Percentiles rank a stretch among this genome's conserved stretches.
These are phyloP conservation scores for Cyclotella cryptica DNA, from an alignment of 108 stramenopile species.

Conservation along the genomic window DNA sequence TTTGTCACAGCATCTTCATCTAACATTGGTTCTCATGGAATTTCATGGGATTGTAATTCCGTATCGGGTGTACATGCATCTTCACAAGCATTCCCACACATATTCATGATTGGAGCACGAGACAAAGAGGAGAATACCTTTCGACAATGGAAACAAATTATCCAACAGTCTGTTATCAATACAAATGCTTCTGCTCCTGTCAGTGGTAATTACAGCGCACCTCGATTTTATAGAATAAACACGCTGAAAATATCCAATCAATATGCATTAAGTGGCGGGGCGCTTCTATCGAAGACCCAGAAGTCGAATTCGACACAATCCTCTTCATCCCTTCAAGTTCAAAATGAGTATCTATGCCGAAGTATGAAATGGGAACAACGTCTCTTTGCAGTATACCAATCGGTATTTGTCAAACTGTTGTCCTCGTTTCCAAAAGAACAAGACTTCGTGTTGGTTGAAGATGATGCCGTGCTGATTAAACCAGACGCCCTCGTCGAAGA, in stretches of 20 bases:
- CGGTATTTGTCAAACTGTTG: slow-evolving; percentile 30
- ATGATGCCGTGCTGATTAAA: slow-evolving; percentile 38
- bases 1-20: too few species aligned
- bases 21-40: too few species aligned
- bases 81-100: slow-evolving; percentile 28
- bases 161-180: background rate
- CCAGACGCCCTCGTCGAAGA: slow-evolving; percentile 29
- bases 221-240: slow-evolving; percentile 36
- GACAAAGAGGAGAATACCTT: slow-evolving; percentile 40
- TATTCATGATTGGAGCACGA: slow-evolving; percentile 54
- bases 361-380: slow-evolving; percentile 56
- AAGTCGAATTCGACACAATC: slow-evolving; percentile 2
- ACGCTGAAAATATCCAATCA: slow-evolving; percentile 45
- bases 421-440: slow-evolving; percentile 28
- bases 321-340: background rate
- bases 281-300: slow-evolving; percentile 14
- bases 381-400: slow-evolving; percentile 48
- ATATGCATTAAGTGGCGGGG: slow-evolving; percentile 44
- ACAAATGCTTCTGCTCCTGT: background rate
- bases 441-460: slow-evolving; percentile 50
- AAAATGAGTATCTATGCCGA: background rate
- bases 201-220: background rate
- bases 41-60: slow-evolving; percentile 35
- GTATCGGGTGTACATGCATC: background rate
- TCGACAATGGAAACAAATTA: slow-evolving; percentile 17